Evolutionary conservation across 2,329 filamentous ascomycete species (phyloP), one percentile per base, ranked within the genome.

Genomic region (Cordyceps pruinosa): DNA sequence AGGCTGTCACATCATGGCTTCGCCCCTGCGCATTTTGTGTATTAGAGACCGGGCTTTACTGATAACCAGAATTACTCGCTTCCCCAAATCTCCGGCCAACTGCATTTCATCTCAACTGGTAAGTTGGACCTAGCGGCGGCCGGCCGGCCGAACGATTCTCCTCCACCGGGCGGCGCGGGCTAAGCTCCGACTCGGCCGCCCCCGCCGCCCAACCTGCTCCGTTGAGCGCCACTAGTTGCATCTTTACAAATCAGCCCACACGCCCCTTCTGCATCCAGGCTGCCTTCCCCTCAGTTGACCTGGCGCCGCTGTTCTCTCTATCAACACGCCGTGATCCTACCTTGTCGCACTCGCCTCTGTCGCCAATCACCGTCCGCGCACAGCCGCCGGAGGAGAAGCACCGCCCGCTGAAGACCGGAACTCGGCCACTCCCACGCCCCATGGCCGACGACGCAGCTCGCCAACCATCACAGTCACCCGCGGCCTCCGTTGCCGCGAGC

Each of bases 401-500:
- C 5, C 10, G 19, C 21, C 26, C 30, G 17, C 7, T 21, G 23
- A 15, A 23, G 9, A 35, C 26, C 7, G 37, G 3, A 21, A 42
- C 17, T 26, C 15, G 21, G 13, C 25, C 50, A 21, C 19, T 37
- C 35, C 13, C 28, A 19, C 23, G 8, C 19, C 45, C 19, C 26
- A 49, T 46, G 54, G 23, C 54, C 6, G 37, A 41, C 37, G 35
- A n/a, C 19, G 17, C 39, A 30, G 9, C 10, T 12, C 15, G 21
- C 23, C 41, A 37, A 10, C 35, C 23, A 19, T 28, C 46, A 23
- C 35, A 17, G 46, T 51, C 54, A 10, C 26, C 53, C 4, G 69
- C 72, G 0, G 66, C 66, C 45, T 64, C 61, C 1, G 70, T 75
- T 17, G 66, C 70, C 3, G 59, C 62, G 19, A 64, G 71, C 4